Percentiles rank a stretch among this genome's conserved stretches.
phyloP scores from a whole-genome alignment of 352 stramenopile species.

The Phytophthora cactorum region DNA sequence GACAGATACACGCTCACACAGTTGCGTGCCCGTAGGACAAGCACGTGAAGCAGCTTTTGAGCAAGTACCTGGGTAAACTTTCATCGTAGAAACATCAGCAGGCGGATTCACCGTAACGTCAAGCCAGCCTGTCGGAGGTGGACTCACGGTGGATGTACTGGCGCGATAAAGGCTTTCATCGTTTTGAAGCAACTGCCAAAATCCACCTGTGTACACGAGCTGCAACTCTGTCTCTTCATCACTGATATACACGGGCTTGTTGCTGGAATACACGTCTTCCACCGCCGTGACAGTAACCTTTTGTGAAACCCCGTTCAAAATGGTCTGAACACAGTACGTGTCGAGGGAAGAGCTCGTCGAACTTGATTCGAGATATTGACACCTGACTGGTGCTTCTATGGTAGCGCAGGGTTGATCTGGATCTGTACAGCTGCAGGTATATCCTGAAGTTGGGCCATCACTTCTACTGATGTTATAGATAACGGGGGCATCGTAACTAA shows the following conservation, averaged over 20 bases:
- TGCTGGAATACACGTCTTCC: slow-evolving; percentile 43
- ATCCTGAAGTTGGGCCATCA: slow-evolving; percentile 57
- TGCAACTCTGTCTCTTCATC: slow-evolving; percentile 20
- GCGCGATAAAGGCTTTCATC: slow-evolving; percentile 35
- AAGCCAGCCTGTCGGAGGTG: slow-evolving; percentile 42
- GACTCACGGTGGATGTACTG: slow-evolving; percentile 26
- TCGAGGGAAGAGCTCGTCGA: slow-evolving; percentile 13
- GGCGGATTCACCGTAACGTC: slow-evolving; percentile 30
- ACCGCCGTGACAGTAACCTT: slow-evolving; percentile 41
- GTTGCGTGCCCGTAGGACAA: slow-evolving; percentile 50
- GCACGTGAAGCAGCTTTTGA: slow-evolving; percentile 19
- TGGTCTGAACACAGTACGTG: slow-evolving; percentile 45
- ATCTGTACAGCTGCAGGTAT: slow-evolving; percentile 54
- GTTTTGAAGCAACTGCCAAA: slow-evolving; percentile 42
- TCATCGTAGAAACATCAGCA: slow-evolving; percentile 28
- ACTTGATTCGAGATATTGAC: slow-evolving; percentile 36
- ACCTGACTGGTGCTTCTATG: slow-evolving; percentile 46
- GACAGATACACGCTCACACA: slow-evolving; percentile 52
- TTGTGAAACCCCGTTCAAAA: slow-evolving; percentile 21
- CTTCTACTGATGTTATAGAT: slow-evolving; percentile 46
- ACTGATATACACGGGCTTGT: slow-evolving; percentile 48
- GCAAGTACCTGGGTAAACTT: slow-evolving; percentile 48
- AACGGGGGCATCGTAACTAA: slow-evolving; percentile 53
- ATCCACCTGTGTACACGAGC: slow-evolving; percentile 41
- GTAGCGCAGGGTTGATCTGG: slow-evolving; percentile 48